Conservation (phyloP, 441 rosid genomes). For the Mallotus japonicus region DNA sequence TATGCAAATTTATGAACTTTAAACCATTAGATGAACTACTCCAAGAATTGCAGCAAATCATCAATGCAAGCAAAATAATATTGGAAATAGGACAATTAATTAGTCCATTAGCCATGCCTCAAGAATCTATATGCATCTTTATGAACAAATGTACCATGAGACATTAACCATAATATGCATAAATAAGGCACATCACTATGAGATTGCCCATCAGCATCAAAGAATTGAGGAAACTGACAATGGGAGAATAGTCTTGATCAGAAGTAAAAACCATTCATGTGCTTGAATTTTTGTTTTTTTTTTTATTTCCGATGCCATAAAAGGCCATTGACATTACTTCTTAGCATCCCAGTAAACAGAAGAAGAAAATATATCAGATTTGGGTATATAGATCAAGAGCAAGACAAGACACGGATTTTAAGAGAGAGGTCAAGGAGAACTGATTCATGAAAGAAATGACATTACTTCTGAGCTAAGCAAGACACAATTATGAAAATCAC, state of each 20-base stretch:
- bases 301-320: background rate
- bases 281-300: background rate
- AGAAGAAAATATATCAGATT: background rate
- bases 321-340: background rate
- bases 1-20: too few relatives aligned
- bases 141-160: background rate
- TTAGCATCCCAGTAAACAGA: background rate
- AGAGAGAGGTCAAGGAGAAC: background rate
- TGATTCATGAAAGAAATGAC: background rate
- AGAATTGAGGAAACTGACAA: background rate
- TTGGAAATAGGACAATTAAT: background rate
- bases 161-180: background rate
- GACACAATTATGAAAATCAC: slow-evolving; percentile 33
- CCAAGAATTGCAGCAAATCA: slow-evolving; percentile 7
- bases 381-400: background rate
- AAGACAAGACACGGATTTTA: slow-evolving; percentile 1
- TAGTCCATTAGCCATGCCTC: slow-evolving; percentile 2
- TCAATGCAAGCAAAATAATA: slow-evolving; percentile 16
- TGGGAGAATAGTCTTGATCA: background rate
- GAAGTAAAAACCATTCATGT: background rate
- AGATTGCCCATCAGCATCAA: background rate
- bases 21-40: background rate
- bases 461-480: slow-evolving; percentile 7
- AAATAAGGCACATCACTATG: background rate
- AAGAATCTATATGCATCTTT: background rate